Base-by-base conservation (phyloP, 768 basidiomycete species). In the Cantharellus anzutake region DNA sequence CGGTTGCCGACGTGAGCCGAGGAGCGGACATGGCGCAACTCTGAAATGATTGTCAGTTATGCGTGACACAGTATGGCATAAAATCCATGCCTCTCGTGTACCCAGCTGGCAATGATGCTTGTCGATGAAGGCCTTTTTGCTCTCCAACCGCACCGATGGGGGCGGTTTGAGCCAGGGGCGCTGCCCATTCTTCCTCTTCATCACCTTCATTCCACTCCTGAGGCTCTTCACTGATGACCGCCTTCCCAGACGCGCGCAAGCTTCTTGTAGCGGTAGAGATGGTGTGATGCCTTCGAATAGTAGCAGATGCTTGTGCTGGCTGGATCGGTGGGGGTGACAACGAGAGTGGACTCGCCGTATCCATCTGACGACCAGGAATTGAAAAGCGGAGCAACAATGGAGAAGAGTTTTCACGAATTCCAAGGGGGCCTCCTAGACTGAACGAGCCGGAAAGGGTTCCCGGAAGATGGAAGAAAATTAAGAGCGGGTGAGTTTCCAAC, bases 141-240 rank as follows among this genome's bases (percentile, higher is more conserved):
- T 88, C 86, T 56, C 86, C 86, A 37, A 88, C 86, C 51, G 84
- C 84, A 44, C 86, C 86, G 57, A 86, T 80, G 34, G 81, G 81
- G 41, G 84, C 84, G 41, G 59, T 57, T 29, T 29, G 20, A 29
- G 20, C 20, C 20, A 29, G 20, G 20, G 81, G 81, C 41, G 84
- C 84, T 37, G 59, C 57, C 86, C 86, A 86, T 67, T 86, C 84
- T 60, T 85, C 76, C 65, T 86, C 84, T 66, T 88, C 86, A 62
- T 86, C 83, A 67, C 80, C 75, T 53, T 77, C 75, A 66, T 80
- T 7, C 52, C 52, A 55, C 7, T 55, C 52, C 11, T 55, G 76
- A 5, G 74, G 70, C 68, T 86, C 84, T 66, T 86, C 85, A 52
- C 79, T 80, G 62, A 84, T 82, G 41, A 77, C 69, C 38, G 81